Conservation (phyloP, 176 grass and related monocot species). For the barley (Hordeum vulgare) region MorexV3_pseudomolecules_assembly NC_058523.1:46286403-46286902, state of each 20-base stretch:
- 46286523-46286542: not conserved
- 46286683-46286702: not conserved
- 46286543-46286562: not conserved
- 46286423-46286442: too few relatives aligned
- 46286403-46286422: too few relatives aligned
- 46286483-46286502: not conserved
- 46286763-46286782: not conserved
- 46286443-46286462: too few relatives aligned
- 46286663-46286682: not conserved
- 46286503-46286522: not conserved
- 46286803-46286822: slow-evolving; percentile 74
- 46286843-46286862: slow-evolving; percentile 95
- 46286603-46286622: not conserved
- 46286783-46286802: slow-evolving; percentile 5
- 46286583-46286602: not conserved
- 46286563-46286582: not conserved
- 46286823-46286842: slow-evolving; percentile 64
- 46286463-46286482: too few relatives aligned
- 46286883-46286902: slow-evolving; percentile 19
- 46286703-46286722: slow-evolving; percentile 16
- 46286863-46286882: slow-evolving; percentile 90
- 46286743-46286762: slow-evolving; percentile 16
- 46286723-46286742: not conserved
- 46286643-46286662: not conserved
- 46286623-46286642: not conserved